Evolutionary conservation across 768 basidiomycete genomes (phyloP).

Genomic region (Wakefieldia striispora): DNA sequence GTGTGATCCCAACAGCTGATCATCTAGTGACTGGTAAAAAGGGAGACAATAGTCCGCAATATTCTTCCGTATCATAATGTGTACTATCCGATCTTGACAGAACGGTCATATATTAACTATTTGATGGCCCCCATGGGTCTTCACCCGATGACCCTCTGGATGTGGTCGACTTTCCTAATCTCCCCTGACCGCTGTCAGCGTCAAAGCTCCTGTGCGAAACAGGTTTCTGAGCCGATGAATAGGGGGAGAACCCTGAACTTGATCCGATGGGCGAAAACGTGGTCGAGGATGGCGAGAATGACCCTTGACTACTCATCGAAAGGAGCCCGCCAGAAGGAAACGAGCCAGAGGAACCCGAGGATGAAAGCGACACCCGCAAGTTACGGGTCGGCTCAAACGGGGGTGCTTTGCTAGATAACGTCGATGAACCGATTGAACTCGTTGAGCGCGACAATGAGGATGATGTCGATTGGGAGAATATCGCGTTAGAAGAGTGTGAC

Average conservation of each 20-base stretch:
- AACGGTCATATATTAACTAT: constrained; percentile 6
- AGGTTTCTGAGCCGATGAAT: constrained; percentile 16
- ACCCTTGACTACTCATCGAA: constrained; percentile 13
- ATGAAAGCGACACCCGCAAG: constrained; percentile 24
- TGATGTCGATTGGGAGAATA: constrained; percentile 19
- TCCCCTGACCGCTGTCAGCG: constrained; percentile 4
- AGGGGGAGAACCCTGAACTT: constrained; percentile 7
- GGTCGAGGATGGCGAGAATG: constrained; percentile 19
- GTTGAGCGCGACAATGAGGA: constrained; percentile 29
- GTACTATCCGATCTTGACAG: not conserved
- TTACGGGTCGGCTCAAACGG: constrained; percentile 51
- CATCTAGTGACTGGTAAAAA: too few species aligned
- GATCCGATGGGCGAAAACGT: constrained; percentile 10
- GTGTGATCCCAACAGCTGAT: too few species aligned
- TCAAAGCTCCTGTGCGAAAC: constrained; percentile 6
- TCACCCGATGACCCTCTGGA: constrained; percentile 17
- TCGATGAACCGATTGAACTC: constrained; percentile 34
- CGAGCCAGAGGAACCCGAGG: constrained; percentile 13
- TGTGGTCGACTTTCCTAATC: constrained; percentile 10
- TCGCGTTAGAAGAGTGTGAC: constrained; percentile 16
- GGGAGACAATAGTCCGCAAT: not conserved
- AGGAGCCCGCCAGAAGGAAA: constrained; percentile 11
- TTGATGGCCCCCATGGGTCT: constrained; percentile 11
- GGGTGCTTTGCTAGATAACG: constrained; percentile 51
- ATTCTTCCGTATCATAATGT: not conserved